These are phyloP conservation scores for Penicillium cataractarum DNA, from an alignment of 495 filamentous ascomycete genomes.

Conservation along the genomic window DNA sequence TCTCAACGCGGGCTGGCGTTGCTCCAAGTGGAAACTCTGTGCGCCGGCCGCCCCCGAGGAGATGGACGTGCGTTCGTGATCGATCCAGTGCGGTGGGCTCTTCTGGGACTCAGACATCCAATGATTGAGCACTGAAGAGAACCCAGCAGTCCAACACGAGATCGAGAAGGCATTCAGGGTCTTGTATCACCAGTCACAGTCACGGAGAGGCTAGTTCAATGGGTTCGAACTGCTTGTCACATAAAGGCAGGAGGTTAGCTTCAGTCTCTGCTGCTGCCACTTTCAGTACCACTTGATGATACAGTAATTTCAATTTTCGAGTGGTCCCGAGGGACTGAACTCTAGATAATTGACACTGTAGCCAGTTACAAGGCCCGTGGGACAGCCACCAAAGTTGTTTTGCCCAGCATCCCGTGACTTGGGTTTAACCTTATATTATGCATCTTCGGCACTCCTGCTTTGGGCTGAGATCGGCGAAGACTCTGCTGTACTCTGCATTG, in stretches of 20 bases:
- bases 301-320: too few species aligned
- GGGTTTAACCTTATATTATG: neutral
- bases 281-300: too few species aligned
- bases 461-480: neutral
- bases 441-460: neutral
- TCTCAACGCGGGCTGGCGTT: neutral
- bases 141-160: neutral
- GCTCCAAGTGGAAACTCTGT: constrained; percentile 5
- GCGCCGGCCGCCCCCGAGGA: neutral
- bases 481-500: neutral
- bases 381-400: neutral
- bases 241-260: too few species aligned
- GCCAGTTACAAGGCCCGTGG: neutral
- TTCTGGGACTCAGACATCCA: neutral
- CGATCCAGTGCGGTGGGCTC: constrained; percentile 1
- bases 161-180: neutral
- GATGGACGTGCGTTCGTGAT: constrained; percentile 8
- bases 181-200: neutral
- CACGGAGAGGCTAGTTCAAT: neutral
- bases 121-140: neutral
- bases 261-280: too few species aligned
- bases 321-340: too few species aligned
- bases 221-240: neutral
- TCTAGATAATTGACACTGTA: neutral
- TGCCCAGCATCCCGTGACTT: neutral